A percentile compares a stretch with the other conserved stretches of the same genome.
Conservation (phyloP, 1,284 basidiomycete species). For the Neolentinus lepideus region DNA sequence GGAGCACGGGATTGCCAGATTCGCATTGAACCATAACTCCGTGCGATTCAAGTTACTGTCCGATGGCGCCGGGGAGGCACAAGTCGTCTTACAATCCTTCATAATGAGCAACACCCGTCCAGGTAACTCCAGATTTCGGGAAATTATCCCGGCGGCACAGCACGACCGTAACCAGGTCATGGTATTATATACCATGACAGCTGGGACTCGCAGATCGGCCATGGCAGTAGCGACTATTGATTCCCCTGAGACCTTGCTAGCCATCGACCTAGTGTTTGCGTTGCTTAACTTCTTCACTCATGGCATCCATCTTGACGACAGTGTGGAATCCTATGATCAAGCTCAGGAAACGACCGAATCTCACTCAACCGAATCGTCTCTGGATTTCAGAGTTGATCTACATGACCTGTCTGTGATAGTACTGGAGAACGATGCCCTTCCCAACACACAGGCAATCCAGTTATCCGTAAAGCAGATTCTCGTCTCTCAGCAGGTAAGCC, state of each 20-base stretch:
- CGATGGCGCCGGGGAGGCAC: slow-evolving; percentile 80
- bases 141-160: slow-evolving; percentile 89
- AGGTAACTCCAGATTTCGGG: slow-evolving; percentile 83
- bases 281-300: slow-evolving; percentile 82
- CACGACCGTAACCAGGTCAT: slow-evolving; percentile 94
- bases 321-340: slow-evolving; percentile 15
- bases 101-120: slow-evolving; percentile 87
- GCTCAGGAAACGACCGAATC: slow-evolving; percentile 11
- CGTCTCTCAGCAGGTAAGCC: slow-evolving; percentile 82
- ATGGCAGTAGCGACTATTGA: slow-evolving; percentile 87
- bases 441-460: slow-evolving; percentile 84
- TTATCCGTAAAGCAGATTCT: slow-evolving; percentile 81
- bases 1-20: slow-evolving; percentile 80
- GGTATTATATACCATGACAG: slow-evolving; percentile 81
- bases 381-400: slow-evolving; percentile 81
- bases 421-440: slow-evolving; percentile 78
- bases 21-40: slow-evolving; percentile 77
- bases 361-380: slow-evolving; percentile 17
- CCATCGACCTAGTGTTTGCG: slow-evolving; percentile 89
- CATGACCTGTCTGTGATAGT: slow-evolving; percentile 90
- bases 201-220: slow-evolving; percentile 48
- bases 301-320: slow-evolving; percentile 33
- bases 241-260: slow-evolving; percentile 90
- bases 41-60: slow-evolving; percentile 83
- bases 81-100: slow-evolving; percentile 85